These are phyloP conservation scores for Sporothrix inflata DNA, from an alignment of 2,329 filamentous ascomycete species.

Conservation along the genomic window DNA sequence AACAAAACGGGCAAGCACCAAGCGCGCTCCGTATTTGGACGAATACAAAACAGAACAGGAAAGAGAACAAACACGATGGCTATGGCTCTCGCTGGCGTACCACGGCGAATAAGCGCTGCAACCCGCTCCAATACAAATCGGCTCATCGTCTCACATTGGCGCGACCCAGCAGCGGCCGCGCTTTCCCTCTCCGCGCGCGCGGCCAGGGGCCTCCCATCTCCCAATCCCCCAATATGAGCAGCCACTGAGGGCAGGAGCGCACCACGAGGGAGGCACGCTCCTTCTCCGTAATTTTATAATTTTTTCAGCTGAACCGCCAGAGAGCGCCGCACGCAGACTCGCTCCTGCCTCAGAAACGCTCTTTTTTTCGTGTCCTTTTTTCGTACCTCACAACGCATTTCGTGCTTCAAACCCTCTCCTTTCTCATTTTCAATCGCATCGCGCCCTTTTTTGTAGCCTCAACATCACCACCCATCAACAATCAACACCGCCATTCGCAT, in stretches of 20 bases:
- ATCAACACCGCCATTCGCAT: neutral
- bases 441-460: slow-evolving; percentile 4
- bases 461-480: neutral
- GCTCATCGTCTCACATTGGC: slow-evolving; percentile 11
- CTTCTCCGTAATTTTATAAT: slow-evolving; percentile 23
- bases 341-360: slow-evolving; percentile 2
- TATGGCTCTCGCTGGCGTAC: slow-evolving; percentile 13
- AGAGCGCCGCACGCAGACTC: neutral
- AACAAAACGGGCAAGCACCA: neutral
- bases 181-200: slow-evolving; percentile 6
- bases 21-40: neutral
- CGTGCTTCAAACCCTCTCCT: neutral
- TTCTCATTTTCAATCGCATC: neutral
- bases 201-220: slow-evolving; percentile 22
- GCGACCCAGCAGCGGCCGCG: slow-evolving; percentile 15
- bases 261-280: slow-evolving; percentile 8
- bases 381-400: neutral
- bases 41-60: slow-evolving; percentile 6
- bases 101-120: slow-evolving; percentile 25
- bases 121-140: slow-evolving; percentile 14
- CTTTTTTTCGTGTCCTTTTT: neutral
- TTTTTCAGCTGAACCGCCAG: slow-evolving; percentile 21
- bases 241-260: slow-evolving; percentile 13
- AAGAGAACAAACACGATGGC: neutral
- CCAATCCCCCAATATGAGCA: neutral